These are phyloP conservation scores for Sporothrix phasma DNA, from an alignment of 2,329 filamentous ascomycete genomes.

Conservation along the genomic window DNA sequence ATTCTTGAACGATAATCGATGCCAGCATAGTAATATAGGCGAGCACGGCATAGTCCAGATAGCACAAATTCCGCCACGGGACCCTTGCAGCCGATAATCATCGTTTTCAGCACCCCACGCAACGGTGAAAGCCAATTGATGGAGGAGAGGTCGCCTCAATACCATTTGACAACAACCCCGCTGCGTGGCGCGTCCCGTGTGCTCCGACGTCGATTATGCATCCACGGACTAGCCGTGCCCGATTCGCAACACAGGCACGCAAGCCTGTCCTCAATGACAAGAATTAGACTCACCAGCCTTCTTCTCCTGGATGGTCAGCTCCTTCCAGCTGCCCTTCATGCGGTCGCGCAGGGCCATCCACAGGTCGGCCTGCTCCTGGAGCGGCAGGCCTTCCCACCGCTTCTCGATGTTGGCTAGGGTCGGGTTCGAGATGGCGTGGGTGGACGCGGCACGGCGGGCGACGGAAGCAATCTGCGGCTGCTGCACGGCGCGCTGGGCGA, in stretches of 20 bases:
- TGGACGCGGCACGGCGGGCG: conserved; percentile 48
- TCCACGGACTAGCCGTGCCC: background rate
- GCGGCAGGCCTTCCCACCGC: conserved; percentile 96
- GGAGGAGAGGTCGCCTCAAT: background rate
- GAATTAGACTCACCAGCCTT: conserved; percentile 74
- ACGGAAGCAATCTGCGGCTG: conserved; percentile 33
- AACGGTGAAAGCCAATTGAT: background rate
- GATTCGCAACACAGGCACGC: background rate
- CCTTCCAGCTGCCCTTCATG: conserved; percentile 97
- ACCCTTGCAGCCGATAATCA: background rate
- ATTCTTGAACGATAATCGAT: background rate
- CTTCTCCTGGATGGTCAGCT: conserved; percentile 94
- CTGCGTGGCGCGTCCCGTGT: background rate
- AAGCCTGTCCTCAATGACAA: background rate
- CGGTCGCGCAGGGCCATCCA: conserved; percentile 98
- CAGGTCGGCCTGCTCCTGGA: conserved; percentile 97
- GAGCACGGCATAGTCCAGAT: background rate
- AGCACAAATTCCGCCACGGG: background rate
- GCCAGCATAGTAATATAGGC: too few species aligned
- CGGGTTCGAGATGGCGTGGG: conserved; percentile 94
- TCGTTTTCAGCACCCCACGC: background rate
- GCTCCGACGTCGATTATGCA: background rate
- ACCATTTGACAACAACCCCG: background rate
- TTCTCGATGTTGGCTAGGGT: conserved; percentile 98
- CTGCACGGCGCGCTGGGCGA: conserved; percentile 14